Evolutionary conservation across 306 rosid species (phyloP), one percentile per base, ranked within the genome.

Genomic region (Begonia masoniana): DNA sequence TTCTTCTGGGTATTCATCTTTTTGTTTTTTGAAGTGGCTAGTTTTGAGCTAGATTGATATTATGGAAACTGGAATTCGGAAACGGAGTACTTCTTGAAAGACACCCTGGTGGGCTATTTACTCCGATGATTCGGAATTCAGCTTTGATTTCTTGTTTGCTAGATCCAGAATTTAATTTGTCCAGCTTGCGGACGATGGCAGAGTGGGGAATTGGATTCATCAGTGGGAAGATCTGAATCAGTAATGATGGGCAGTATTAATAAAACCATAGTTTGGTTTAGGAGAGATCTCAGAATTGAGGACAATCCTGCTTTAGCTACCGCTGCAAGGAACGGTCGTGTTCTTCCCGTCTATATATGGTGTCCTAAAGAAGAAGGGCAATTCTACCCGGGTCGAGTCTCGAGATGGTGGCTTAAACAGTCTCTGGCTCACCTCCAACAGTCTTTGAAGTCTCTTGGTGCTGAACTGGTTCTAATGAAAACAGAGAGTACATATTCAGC

Each of bases 371-470:
- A 85, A 62, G 97, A 91, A 64, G 84, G 77, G 0, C 86, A 81
- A 7, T 91, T 81, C 66, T 81, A 79, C 59, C 96, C 96, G 0
- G 97, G 96, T 52, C 67, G 97, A 54, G 97, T 91, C 48, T 85
- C 96, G 9, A 74, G 97, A 70, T 91, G 97, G 97, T 91, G 97
- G 97, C 64, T 91, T 69, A 85, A 91, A 70, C 94, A 83, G 66
- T 83, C 97, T 57, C 88, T 85, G 48, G 71, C 63, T 48, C 88
- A 76, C 61, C 66, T 91, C 72, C 76, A 74, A 39, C 81, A 66
- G 54, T 81, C 97, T 6, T 55, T 91, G 71, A 83, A 76, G 53
- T 85, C 96, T 23, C 97, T 91, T 67, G 97, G 97, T 35, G 71
- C 86, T 57, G 76, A 80, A 55, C 97, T 91, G 52, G 83, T 68